A percentile compares a stretch with the other conserved stretches of the same genome.
Conservation (phyloP, 352 stramenopile genomes). For the Globisporangium carolinianum region DNA sequence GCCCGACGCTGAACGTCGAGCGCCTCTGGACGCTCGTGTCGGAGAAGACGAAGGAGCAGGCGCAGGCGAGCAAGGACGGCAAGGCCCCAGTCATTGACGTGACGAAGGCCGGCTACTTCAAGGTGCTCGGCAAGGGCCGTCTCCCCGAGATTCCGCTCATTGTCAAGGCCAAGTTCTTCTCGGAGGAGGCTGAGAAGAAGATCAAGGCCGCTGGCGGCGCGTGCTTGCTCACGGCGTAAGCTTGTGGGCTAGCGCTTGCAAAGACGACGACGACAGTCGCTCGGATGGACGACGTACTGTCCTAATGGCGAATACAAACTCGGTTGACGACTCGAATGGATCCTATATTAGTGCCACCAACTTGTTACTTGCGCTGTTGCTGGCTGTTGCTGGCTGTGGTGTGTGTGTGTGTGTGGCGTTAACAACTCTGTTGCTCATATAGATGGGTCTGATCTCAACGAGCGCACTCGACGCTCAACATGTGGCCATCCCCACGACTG, state of each 20-base stretch:
- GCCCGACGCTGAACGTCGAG: conserved; percentile 98
- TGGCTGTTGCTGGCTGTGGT: neutral
- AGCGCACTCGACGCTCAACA: too few relatives aligned
- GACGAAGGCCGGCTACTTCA: conserved; percentile 97
- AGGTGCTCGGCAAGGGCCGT: conserved; percentile 99
- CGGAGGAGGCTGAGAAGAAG: conserved; percentile 99
- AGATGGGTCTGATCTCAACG: too few relatives aligned
- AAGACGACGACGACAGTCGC: conserved; percentile 16
- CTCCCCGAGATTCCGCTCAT: conserved; percentile 96
- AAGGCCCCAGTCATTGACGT: conserved; percentile 99
- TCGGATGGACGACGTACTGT: conserved; percentile 61
- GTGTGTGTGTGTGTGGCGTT: neutral
- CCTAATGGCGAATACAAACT: conserved; percentile 69
- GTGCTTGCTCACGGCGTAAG: conserved; percentile 97
- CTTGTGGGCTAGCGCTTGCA: conserved; percentile 15
- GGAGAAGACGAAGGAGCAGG: conserved; percentile 96
- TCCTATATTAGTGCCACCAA: too few relatives aligned
- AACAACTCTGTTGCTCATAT: neutral
- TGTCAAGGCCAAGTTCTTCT: conserved; percentile 99
- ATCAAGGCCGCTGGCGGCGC: conserved; percentile 99
- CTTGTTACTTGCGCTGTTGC: neutral
- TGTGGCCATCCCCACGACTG: too few relatives aligned
- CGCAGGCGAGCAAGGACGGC: conserved; percentile 91
- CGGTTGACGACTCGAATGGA: conserved; percentile 15
- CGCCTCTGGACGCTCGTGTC: conserved; percentile 98